Evolutionary conservation across 805 yeast species (phyloP), one percentile per base, ranked within the genome.

Genomic region (Monosporozyma yasuniensis): DNA sequence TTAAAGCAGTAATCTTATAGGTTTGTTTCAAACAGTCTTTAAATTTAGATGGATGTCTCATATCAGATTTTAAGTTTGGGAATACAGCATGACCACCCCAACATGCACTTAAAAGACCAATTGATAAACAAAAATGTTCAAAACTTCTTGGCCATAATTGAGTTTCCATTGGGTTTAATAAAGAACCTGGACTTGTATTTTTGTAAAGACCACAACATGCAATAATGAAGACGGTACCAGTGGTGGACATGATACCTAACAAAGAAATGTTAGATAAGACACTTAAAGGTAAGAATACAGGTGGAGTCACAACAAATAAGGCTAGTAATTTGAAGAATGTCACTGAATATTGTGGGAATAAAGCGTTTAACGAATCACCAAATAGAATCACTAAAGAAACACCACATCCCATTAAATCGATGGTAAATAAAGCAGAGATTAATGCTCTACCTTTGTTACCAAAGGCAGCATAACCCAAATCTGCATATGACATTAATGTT

Each of bases 21-120:
- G 91, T 80, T 2, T 74, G 63, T 44, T 71, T 67, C 60, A 83
- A 71, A 52, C 88, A 79, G 14, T 63, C 61, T 18, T 68, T 67
- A 64, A 78, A 83, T 54, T 76, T 78, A 28, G 70, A 62, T 6
- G 88, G 88, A 49, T 76, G 81, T 59, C 80, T 74, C 85, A 84
- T 85, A 62, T 84, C 93, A 38, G 77, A 69, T 61, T 79, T 81
- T 42, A 84, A 68, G 57, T 83, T 86, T 2, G 91, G 91, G 56
- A 83, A 83, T 6, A 85, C 82, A 1, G 88, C 87, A 62, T 84
- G 91, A 2, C 93, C 93, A 50, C 91, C 91, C 80, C 87, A 84
- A 11, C 89, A 88, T 3, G 90, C 88, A 74, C 84, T 76, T 51
- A 81, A 73, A 27, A 84, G 72, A 2, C 91, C 91, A 50, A 83